Evolutionary conservation across 2,329 filamentous ascomycete genomes (phyloP), one percentile per base, ranked within the genome.

Genomic region (Xylariales sp.): DNA sequence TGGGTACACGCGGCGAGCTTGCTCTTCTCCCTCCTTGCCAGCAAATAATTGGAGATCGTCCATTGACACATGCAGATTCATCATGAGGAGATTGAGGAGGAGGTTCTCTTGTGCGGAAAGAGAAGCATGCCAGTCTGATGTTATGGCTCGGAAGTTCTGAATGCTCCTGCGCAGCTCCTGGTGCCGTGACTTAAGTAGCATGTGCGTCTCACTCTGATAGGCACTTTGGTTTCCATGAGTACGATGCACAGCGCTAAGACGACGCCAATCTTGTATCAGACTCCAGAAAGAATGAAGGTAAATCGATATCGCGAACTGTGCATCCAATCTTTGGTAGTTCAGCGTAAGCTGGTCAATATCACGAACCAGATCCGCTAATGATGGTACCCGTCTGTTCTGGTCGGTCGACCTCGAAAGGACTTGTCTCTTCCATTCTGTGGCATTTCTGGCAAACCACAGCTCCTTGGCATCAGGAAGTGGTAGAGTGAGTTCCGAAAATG

Each of bases 11-110:
- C 71, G 61, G 4, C 75, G 69, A 4, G 81, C 81, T 52, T 84
- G 77, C 23, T 83, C 79, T 43, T 81, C 74, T 17, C 78, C 81
- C 45, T 82, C 80, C 29, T 82, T 80, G 5, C 82, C 82, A 0
- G 78, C 76, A 46, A 85, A 84, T 4, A 81, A 67, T 49, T 85
- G 80, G 13, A 85, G 62, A 40, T 85, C 80, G 45, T 82, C 74
- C 3, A 84, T 61, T 0, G 77, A 78, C 29, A 81, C 70, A 53
- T 85, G 74, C 5, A 85, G 63, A 49, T 83, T 75, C 67, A 85
- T 74, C 40, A 80, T 62, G 10, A 83, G 63, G 1, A 83, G 62
- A 48, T 74, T 66, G 7, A 74, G 51, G n/a, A 75, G 53, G 13
- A 76, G 50, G 5, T 60, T 61, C 47, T 74, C 70, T 40, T 70